Conservation (phyloP, 2,329 filamentous ascomycete genomes). For the Colletotrichum siamense region DNA sequence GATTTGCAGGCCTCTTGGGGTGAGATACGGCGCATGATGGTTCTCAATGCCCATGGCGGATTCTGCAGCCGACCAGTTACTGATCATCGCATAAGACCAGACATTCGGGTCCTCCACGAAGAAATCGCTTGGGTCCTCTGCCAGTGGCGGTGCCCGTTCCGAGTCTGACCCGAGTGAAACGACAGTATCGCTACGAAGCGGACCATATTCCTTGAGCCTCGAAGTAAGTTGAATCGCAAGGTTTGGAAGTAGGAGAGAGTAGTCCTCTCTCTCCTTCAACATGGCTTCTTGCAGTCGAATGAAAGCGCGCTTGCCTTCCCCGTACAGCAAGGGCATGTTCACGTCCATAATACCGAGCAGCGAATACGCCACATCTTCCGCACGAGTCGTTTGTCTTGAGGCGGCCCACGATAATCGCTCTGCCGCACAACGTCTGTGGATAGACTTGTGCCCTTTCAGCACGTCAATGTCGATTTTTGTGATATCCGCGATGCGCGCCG, state of each 20-base stretch:
- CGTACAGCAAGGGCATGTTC: slow-evolving; percentile 30
- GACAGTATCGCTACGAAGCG: not conserved
- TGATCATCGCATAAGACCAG: not conserved
- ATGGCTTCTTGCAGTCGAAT: slow-evolving; percentile 21
- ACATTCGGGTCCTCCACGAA: not conserved
- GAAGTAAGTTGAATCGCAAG: not conserved
- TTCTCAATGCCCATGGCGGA: not conserved
- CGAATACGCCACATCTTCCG: slow-evolving; percentile 30
- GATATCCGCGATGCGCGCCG: slow-evolving; percentile 13
- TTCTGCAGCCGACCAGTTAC: not conserved
- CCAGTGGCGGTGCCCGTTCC: not conserved
- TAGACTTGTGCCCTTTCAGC: not conserved
- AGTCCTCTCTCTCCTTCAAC: not conserved
- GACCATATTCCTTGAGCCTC: not conserved
- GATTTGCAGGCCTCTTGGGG: not conserved
- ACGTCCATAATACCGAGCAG: slow-evolving; percentile 32
- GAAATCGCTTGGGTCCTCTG: not conserved
- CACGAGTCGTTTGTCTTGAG: slow-evolving; percentile 22
- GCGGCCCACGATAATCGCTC: slow-evolving; percentile 31
- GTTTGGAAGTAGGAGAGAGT: not conserved
- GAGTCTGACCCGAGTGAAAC: not conserved
- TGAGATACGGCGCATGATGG: not conserved
- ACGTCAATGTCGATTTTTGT: slow-evolving; percentile 28
- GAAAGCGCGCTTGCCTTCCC: slow-evolving; percentile 30
- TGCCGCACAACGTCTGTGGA: not conserved